Conservation (phyloP, 2,329 filamentous ascomycete genomes). For the Paecilomyces formosus region DNA sequence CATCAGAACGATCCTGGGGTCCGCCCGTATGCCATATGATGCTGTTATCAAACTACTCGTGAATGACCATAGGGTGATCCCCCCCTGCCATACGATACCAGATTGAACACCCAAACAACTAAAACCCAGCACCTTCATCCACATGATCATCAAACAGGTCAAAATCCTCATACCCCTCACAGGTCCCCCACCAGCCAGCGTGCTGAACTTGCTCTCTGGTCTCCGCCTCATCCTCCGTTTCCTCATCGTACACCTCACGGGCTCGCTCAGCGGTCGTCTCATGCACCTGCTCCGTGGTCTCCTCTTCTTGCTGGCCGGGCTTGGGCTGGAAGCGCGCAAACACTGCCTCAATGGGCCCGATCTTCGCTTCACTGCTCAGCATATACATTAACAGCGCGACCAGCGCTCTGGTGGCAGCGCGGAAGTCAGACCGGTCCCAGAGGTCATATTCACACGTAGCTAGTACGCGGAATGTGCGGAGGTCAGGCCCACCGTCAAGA, state of each 20-base stretch:
- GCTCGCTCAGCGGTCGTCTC: background rate
- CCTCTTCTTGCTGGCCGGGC: constrained; percentile 5
- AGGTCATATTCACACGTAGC: constrained; percentile 21
- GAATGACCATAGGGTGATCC: background rate
- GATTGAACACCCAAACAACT: background rate
- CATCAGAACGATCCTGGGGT: background rate
- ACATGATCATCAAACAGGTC: background rate
- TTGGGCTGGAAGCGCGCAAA: constrained; percentile 13
- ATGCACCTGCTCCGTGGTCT: background rate
- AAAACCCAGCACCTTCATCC: background rate
- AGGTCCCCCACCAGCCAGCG: background rate
- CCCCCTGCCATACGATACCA: background rate
- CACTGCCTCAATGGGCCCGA: constrained; percentile 14
- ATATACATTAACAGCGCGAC: constrained; percentile 17
- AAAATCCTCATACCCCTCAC: background rate
- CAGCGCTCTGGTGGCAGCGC: constrained; percentile 9
- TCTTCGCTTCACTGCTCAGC: constrained; percentile 18
- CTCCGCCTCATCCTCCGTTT: background rate
- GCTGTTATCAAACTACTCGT: background rate
- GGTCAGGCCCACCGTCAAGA: constrained; percentile 10
- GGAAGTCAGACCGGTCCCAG: constrained; percentile 15
- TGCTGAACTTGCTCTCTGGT: background rate
- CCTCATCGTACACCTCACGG: background rate
- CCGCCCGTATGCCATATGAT: background rate
- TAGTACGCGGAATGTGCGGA: constrained; percentile 14